phyloP scores from a whole-genome alignment of 148 eudicot genomes.

The Salicornia ramosissima region DNA sequence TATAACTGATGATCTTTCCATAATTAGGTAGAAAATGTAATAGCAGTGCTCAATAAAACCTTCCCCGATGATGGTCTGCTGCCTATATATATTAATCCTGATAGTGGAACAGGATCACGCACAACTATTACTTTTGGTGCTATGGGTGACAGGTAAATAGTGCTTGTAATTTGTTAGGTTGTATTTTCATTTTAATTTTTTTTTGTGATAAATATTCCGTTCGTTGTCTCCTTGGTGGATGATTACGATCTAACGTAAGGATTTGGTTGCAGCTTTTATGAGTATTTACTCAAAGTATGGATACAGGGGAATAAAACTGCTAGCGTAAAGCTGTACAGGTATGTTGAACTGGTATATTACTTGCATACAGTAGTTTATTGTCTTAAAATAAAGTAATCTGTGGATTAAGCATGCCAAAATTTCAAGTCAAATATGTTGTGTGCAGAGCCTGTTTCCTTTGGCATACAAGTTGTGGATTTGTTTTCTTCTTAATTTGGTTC shows the following conservation, averaged over 20 bases:
- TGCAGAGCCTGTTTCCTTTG: constrained; percentile 10
- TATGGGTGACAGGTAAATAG: constrained; percentile 93
- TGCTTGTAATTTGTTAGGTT: background rate
- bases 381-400: background rate
- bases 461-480: background rate
- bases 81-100: constrained; percentile 78
- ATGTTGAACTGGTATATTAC: constrained; percentile 15
- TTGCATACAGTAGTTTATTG: background rate
- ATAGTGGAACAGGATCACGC: constrained; percentile 57
- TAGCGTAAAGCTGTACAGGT: constrained; percentile 90
- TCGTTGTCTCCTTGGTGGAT: constrained; percentile 11
- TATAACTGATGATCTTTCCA: constrained; percentile 7
- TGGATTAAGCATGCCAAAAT: background rate
- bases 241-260: constrained; percentile 16
- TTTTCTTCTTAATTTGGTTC: background rate
- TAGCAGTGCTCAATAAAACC: constrained; percentile 69
- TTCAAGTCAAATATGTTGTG: background rate
- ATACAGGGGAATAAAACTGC: constrained; percentile 93
- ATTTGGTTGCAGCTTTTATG: constrained; percentile 79
- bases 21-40: constrained; percentile 81
- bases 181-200: background rate
- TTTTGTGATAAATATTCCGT: background rate
- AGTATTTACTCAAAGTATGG: constrained; percentile 96
- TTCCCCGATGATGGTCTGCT: constrained; percentile 92
- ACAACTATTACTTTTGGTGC: constrained; percentile 97